Conservation (phyloP, 148 eudicot species). For the Rhododendron vialii region DNA sequence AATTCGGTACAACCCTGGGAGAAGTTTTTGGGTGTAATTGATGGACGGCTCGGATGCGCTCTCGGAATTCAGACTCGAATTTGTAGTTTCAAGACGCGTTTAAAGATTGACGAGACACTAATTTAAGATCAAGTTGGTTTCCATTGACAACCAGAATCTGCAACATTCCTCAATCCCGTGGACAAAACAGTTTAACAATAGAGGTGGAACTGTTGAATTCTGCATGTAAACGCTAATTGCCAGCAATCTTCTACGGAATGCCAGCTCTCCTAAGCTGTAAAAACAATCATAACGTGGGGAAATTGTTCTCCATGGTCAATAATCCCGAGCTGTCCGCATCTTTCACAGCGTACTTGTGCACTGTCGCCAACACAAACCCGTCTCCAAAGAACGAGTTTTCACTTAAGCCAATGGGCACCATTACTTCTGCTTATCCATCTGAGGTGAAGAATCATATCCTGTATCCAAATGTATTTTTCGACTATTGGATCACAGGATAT, state of each 20-base stretch:
- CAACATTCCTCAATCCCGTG: background rate
- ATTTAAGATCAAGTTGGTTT: background rate
- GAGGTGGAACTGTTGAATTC: background rate
- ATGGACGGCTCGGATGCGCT: no score
- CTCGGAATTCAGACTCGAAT: background rate
- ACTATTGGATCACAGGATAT: background rate
- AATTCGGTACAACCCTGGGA: background rate
- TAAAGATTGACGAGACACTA: background rate
- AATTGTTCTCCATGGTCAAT: background rate
- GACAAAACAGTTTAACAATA: background rate
- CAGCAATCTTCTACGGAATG: background rate
- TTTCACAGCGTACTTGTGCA: background rate
- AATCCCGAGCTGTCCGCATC: background rate
- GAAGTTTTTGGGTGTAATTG: no score
- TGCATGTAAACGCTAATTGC: background rate
- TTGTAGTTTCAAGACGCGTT: background rate
- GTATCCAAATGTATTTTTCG: background rate
- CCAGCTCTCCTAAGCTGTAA: background rate
- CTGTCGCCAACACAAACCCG: background rate
- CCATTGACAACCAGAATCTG: background rate
- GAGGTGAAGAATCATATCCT: background rate
- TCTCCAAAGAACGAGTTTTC: background rate
- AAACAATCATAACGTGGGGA: background rate
- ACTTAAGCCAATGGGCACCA: background rate
- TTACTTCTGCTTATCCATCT: background rate